phyloP scores from a whole-genome alignment of 176 grass and related monocot genomes.

The Oryza punctata region DNA sequence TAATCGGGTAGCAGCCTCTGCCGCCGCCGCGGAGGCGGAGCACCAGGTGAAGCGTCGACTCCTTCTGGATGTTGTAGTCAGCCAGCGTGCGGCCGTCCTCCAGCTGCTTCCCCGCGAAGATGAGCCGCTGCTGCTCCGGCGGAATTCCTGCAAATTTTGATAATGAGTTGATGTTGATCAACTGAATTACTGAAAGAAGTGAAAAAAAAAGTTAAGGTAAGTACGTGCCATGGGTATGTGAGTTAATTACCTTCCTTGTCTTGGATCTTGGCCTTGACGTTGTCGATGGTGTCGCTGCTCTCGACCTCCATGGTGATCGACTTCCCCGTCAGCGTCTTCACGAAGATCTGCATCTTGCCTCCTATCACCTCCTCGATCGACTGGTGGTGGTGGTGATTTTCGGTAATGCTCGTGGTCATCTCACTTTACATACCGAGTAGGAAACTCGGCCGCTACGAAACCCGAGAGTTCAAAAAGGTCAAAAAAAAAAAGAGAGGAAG shows the following conservation, averaged over 20 bases:
- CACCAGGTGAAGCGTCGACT: conserved; percentile 52
- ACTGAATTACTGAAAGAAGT: no score
- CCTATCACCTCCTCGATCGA: not conserved
- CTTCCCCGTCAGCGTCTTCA: conserved; percentile 95
- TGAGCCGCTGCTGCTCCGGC: conserved; percentile 59
- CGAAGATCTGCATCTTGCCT: conserved; percentile 93
- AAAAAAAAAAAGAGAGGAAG: no score
- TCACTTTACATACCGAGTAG: no score
- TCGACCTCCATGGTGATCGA: conserved; percentile 96
- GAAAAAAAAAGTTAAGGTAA: no score
- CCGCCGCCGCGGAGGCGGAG: conserved; percentile 41
- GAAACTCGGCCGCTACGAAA: no score
- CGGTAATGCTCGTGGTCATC: no score
- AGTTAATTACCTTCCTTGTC: conserved; percentile 74
- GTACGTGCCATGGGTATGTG: not conserved
- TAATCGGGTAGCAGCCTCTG: not conserved
- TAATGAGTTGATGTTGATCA: no score
- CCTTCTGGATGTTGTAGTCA: conserved; percentile 55
- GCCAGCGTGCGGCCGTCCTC: conserved; percentile 48
- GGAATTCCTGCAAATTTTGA: not conserved
- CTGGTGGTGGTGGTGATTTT: not conserved
- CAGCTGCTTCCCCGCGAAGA: conserved; percentile 65
- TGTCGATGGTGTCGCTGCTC: conserved; percentile 95
- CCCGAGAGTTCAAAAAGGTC: no score
- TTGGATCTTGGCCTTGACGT: conserved; percentile 94